Base-by-base conservation (phyloP, 2,329 filamentous ascomycete genomes). In the Alternaria arbusti region DNA sequence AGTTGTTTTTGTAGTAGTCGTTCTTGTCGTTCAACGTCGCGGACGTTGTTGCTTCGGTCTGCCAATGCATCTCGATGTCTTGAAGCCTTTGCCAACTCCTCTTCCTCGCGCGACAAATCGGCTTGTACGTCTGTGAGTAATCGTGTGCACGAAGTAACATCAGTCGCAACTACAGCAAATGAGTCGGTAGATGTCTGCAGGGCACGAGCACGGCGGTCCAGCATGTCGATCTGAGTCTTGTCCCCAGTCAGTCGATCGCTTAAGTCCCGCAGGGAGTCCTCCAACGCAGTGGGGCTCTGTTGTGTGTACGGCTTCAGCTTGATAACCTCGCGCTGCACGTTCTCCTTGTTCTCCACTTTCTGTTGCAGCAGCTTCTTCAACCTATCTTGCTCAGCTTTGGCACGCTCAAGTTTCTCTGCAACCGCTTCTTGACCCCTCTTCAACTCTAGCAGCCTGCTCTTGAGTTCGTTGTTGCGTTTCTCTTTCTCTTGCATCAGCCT, bases 221-320 rank as follows among this genome's bases (percentile, higher is more conserved):
- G 87, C 1, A 89, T 85, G 75, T 98, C 95, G 65, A 97, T 96
- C 64, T 95, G 91, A 10, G 88, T 84, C 76, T 95, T 95, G 79
- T 97, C 94, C 54, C 86, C 86, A 68, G 86, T 87, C 56, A 98
- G 85, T 51, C 89, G 92, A 74, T 93, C 91, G 65, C 90, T 92
- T 59, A 99, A 84, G 67, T 97, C 94, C 3, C 91, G 88, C 59
- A 99, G 84, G 47, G 90, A 91, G 30, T 91, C 87, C 79, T 98
- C 94, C 26, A 99, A 86, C 15, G 90, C 90, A 3, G 90, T 90
- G 0, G 95, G 93, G 73, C 92, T 96, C 78, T 98, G 93, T 61
- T 95, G 87, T 45, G 96, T 93, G 79, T 99, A 99, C 12, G 96
- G 96, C 59, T 92, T 88, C 63, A 99, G 83, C 81, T 97, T 98